Evolutionary conservation across 768 basidiomycete genomes (phyloP).

Genomic region (Hortiboletus flavorubellus): DNA sequence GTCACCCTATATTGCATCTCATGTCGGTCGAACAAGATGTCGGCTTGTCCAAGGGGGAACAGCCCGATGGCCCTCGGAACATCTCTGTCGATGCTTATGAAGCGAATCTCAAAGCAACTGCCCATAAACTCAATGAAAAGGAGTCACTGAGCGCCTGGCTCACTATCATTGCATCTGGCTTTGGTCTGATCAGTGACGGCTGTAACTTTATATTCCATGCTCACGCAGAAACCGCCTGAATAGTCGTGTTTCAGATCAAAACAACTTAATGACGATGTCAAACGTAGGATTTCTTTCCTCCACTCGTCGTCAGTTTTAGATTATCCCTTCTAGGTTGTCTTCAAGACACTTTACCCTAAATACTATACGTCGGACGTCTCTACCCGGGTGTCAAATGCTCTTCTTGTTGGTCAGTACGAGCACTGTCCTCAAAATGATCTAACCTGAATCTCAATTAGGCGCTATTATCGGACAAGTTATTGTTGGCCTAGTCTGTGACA

Average conservation of each 20-base stretch:
- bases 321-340: conserved; percentile 48
- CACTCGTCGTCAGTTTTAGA: conserved; percentile 3
- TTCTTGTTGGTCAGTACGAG: conserved; percentile 55
- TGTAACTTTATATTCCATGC: conserved; percentile 34
- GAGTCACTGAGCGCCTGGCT: conserved; percentile 56
- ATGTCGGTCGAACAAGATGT: conserved; percentile 24
- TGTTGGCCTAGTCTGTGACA: conserved; percentile 70
- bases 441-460: conserved; percentile 34
- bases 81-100: conserved; percentile 25
- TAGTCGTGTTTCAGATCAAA: conserved; percentile 47
- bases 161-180: conserved; percentile 61
- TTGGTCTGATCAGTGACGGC: conserved; percentile 64
- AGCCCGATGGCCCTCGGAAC: conserved; percentile 11
- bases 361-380: conserved; percentile 58
- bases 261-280: conserved; percentile 67
- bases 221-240: conserved; percentile 3
- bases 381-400: conserved; percentile 67
- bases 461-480: conserved; percentile 58
- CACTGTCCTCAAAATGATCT: not conserved
- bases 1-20: not conserved
- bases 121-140: conserved; percentile 30
- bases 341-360: conserved; percentile 60
- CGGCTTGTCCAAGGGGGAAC: conserved; percentile 5
- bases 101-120: conserved; percentile 19
- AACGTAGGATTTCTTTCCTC: conserved; percentile 40